Evolutionary conservation across 805 yeast genomes (phyloP).

Genomic region (Schizosaccharomyces lindneri): DNA sequence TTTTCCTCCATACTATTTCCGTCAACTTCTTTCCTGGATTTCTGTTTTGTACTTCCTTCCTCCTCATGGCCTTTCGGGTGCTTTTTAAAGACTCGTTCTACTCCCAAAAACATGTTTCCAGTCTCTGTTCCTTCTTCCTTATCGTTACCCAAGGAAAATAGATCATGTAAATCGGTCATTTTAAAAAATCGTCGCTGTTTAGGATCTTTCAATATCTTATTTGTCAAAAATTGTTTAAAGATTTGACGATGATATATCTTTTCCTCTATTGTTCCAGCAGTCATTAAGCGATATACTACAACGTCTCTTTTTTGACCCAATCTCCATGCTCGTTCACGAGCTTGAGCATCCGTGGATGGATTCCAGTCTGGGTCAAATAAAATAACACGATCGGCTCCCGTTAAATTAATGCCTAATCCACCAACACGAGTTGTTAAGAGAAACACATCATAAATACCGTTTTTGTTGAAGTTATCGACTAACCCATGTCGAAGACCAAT

Average conservation of each 20-base stretch:
- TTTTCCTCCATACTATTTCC: constrained; percentile 31
- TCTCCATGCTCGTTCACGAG: constrained; percentile 92
- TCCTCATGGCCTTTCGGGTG: not conserved
- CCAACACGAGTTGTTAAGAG: constrained; percentile 85
- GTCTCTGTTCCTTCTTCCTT: constrained; percentile 41
- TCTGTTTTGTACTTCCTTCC: constrained; percentile 11
- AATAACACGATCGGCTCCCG: constrained; percentile 86
- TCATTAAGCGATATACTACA: constrained; percentile 70
- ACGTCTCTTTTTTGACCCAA: constrained; percentile 86
- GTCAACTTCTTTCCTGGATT: constrained; percentile 16
- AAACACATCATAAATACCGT: constrained; percentile 35
- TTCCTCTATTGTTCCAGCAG: constrained; percentile 88
- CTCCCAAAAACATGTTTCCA: constrained; percentile 32
- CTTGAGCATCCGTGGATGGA: constrained; percentile 92
- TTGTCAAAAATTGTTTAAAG: constrained; percentile 79
- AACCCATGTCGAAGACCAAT: constrained; percentile 50
- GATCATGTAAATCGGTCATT: constrained; percentile 70
- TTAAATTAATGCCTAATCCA: constrained; percentile 77
- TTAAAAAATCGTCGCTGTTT: constrained; percentile 83
- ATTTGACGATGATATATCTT: constrained; percentile 92
- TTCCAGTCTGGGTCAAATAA: constrained; percentile 97
- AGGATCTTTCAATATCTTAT: constrained; percentile 84
- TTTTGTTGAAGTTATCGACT: constrained; percentile 58
- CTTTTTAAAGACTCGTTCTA: constrained; percentile 16
- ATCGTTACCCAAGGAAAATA: constrained; percentile 33